Evolutionary conservation across 345 rosid genomes (phyloP).

Genomic region (Populus nigra): DNA sequence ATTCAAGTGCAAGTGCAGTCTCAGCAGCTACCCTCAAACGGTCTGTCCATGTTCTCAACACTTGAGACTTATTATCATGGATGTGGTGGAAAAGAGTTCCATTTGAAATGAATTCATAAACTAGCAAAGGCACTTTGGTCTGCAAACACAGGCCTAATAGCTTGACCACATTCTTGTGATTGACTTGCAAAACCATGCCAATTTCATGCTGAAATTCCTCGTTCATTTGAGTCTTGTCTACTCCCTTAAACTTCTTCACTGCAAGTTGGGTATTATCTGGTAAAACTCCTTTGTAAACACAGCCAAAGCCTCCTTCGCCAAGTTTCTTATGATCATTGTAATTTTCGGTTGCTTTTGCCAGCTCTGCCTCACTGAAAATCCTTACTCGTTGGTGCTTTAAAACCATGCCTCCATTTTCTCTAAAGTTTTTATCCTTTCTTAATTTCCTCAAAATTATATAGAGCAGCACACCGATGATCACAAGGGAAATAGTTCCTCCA

Average conservation of each 20-base stretch:
- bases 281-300: slow-evolving; percentile 28
- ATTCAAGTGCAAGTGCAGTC: slow-evolving; percentile 20
- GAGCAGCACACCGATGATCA: background rate
- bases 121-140: slow-evolving; percentile 32
- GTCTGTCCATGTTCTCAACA: slow-evolving; percentile 20
- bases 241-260: slow-evolving; percentile 23
- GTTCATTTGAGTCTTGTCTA: slow-evolving; percentile 10
- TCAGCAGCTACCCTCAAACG: slow-evolving; percentile 26
- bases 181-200: slow-evolving; percentile 23
- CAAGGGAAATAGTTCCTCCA: background rate
- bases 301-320: slow-evolving; percentile 33
- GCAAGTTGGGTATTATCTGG: slow-evolving; percentile 10
- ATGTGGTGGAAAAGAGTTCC: slow-evolving; percentile 25
- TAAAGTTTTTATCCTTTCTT: slow-evolving; percentile 19
- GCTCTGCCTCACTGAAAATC: slow-evolving; percentile 28
- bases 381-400: slow-evolving; percentile 32
- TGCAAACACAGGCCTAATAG: slow-evolving; percentile 34
- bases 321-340: slow-evolving; percentile 11
- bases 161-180: slow-evolving; percentile 35
- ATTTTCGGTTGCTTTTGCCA: slow-evolving; percentile 29
- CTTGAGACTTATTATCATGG: slow-evolving; percentile 11
- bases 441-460: slow-evolving; percentile 2
- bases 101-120: slow-evolving; percentile 28
- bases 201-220: slow-evolving; percentile 30
- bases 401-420: slow-evolving; percentile 29